Percentiles rank a stretch among this genome's conserved stretches.
Conservation (phyloP, 805 yeast species). For the Blastobotrys attinorum region DNA sequence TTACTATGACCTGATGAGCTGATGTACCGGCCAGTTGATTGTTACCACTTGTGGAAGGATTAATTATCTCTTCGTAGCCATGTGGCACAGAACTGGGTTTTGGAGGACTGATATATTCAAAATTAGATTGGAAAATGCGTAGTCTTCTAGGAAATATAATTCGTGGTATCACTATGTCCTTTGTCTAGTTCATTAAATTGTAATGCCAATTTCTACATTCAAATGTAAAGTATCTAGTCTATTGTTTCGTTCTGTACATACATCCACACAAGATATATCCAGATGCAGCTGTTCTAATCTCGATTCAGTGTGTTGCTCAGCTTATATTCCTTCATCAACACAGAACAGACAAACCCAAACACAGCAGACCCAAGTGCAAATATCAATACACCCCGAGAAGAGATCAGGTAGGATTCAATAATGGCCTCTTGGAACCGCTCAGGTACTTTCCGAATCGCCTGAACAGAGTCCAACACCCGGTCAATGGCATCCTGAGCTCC, state of each 20-base stretch:
- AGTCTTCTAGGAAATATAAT: too few species aligned
- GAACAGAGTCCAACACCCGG: slow-evolving; percentile 44
- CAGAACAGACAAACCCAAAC: slow-evolving; percentile 35
- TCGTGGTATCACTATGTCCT: too few species aligned
- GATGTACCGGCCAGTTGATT: too few species aligned
- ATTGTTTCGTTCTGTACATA: too few species aligned
- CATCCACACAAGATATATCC: too few species aligned
- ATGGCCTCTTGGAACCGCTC: slow-evolving; percentile 34
- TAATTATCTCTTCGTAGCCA: neutral
- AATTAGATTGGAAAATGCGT: neutral
- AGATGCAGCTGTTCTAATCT: too few species aligned
- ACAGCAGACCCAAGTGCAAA: slow-evolving; percentile 37
- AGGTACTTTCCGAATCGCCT: slow-evolving; percentile 44
- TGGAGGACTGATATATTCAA: neutral
- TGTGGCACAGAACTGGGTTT: neutral
- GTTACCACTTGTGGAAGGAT: too few species aligned
- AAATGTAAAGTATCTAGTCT: too few species aligned
- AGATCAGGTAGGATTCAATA: slow-evolving; percentile 38
- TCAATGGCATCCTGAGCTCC: slow-evolving; percentile 24
- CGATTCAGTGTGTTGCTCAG: slow-evolving; percentile 36
- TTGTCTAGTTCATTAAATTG: too few species aligned
- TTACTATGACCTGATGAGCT: slow-evolving; percentile 68
- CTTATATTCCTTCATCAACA: slow-evolving; percentile 48
- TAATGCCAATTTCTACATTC: too few species aligned
- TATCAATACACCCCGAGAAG: slow-evolving; percentile 42